A percentile compares a stretch with the other conserved stretches of the same genome.
These are phyloP conservation scores for Trypanosoma cruzi DNA, from an alignment of 208 protist genomes.

Conservation along the genomic window DNA sequence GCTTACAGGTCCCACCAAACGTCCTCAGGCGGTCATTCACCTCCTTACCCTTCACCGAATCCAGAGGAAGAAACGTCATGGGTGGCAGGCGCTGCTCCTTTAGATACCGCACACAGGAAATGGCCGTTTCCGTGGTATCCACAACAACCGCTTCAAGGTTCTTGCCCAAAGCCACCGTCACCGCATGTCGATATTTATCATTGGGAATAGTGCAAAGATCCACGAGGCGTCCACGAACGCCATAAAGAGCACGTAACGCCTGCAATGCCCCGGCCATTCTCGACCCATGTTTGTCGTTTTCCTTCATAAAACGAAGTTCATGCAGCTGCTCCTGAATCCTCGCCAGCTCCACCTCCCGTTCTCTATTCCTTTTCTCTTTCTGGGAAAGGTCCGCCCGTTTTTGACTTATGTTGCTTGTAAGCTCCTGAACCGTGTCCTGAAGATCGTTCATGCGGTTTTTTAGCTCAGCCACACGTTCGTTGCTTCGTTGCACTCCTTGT, in stretches of 20 bases:
- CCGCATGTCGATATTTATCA: constrained; percentile 91
- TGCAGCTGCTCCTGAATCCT: constrained; percentile 91
- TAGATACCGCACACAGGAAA: constrained; percentile 96
- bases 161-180: constrained; percentile 96
- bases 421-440: constrained; percentile 31
- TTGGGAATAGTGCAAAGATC: constrained; percentile 95
- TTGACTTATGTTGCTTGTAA: constrained; percentile 46
- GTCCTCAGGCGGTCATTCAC: constrained; percentile 92
- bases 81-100: constrained; percentile 94
- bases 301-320: constrained; percentile 82
- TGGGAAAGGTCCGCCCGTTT: constrained; percentile 39
- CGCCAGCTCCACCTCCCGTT: constrained; percentile 79
- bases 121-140: constrained; percentile 92
- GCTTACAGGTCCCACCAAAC: constrained; percentile 91
- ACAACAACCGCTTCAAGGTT: constrained; percentile 97
- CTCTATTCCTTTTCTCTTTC: constrained; percentile 59
- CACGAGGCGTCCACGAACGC: constrained; percentile 87
- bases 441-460: constrained; percentile 57
- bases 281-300: constrained; percentile 74
- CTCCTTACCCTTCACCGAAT: constrained; percentile 85
- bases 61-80: constrained; percentile 97
- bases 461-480: constrained; percentile 47
- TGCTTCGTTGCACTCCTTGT: constrained; percentile 39
- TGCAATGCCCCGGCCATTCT: constrained; percentile 88
- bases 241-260: constrained; percentile 89